Base-by-base conservation (phyloP, 495 filamentous ascomycete genomes). In the Penicillium riverlandense region DNA sequence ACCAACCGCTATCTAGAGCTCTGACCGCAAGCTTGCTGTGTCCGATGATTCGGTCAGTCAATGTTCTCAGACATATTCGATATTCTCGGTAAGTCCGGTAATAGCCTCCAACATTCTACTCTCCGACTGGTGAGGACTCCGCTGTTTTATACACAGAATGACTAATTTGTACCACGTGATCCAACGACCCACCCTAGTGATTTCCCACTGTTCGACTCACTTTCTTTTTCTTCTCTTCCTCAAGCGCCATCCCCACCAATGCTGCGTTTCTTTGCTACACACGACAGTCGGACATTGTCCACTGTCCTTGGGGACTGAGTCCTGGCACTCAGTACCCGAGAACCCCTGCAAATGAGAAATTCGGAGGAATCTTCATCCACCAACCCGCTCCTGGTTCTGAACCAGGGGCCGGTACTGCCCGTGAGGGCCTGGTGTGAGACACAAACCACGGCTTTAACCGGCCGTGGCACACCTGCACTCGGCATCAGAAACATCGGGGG, bases 211-310 rank as follows among this genome's bases (percentile, higher is more conserved):
- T 45, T 40, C 39, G 59, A 50, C 52, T 53, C 59, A 62, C 64
- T 68, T 59, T 60, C 60, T 67, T 51, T 69, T 65, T 63, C 48
- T 64, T 34, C 32, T 34, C 9, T 12, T 70, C 71, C 49, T 64
- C 75, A 88, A 87, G 84, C 80, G 83, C 83, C 87, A 79, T 83
- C 91, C 87, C 84, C 82, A 77, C 81, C 88, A 95, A 88, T 78
- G 89, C 90, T 87, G 88, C 89, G 88, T 92, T 95, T 97, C 90
- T 94, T 92, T 95, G 90, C 89, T 79, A 90, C 91, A 89, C 74
- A 95, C 85, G 78, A 58, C 65, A 62, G 22, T 4, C 22, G 22
- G 67, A 62, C 53, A 42, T 43, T 40, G 29, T 52, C 50, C 47
- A 12, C 49, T 60, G 60, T 64, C 61, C 53, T 58, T 50, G 53